Base-by-base conservation (phyloP, 805 yeast genomes). In the Ogataea trehaloabstinens region DNA sequence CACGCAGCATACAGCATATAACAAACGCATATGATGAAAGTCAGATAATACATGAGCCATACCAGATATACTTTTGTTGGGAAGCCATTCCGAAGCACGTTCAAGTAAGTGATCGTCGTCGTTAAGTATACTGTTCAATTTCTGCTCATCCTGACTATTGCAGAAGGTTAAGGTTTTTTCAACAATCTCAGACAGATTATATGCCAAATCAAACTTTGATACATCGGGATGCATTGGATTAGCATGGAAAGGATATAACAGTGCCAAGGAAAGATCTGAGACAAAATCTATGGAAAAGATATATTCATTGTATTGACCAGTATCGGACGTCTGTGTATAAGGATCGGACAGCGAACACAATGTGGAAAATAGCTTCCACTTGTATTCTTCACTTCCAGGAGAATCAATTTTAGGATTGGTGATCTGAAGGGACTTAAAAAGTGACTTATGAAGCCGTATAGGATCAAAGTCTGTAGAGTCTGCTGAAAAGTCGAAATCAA, bases 251-350 rank as follows among this genome's bases (percentile, higher is more conserved):
- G 54, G 54, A 10, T 48, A 50, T 35, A 66, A 44, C 31, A 77
- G 56, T 0, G 76, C 75, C 6, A 79, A 56, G 18, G 77, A 60
- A 34, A 78, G 46, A 43, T 76, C 76, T 15, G 82, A 70, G 10
- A 80, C 51, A n/a, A 71, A 54, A 44, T 78, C 80, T 5, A 81
- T 56, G 7, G 87, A 80, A 13, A 80, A 63, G 2, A 79, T 63
- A 38, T 67, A 61, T 10, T 63, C 58, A 40, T 78, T 63, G 27
- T 66, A 57, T 1, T 60, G 54, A 20, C 80, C 83, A 18, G 69
- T 70, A 28, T 81, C 85, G 19, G 73, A 70, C 0, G 93, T 89
- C 49, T 82, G 87, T 1, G 89, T 80, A 49, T 72, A 66, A 2
- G 89, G 87, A 55, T 84, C 90, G 6, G 68, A 66, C 34, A 76